Conservation (phyloP, 2,329 filamentous ascomycete species). For the Microdochium trichocladiopsis region DNA sequence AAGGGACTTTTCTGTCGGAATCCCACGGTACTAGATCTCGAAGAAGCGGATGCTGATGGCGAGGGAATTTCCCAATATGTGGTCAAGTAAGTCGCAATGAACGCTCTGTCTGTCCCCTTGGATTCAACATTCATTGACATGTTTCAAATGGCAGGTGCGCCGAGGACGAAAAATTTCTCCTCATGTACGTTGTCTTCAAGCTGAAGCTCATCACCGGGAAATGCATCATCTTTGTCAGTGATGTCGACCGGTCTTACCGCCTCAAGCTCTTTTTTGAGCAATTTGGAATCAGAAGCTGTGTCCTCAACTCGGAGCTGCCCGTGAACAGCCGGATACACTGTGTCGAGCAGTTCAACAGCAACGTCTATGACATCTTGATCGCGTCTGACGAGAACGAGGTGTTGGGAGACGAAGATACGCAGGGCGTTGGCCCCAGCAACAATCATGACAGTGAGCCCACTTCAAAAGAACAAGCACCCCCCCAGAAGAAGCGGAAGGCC, state of each 20-base stretch:
- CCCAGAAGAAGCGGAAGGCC: conserved; percentile 55
- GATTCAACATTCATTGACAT: conserved; percentile 5
- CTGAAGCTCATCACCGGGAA: conserved; percentile 91
- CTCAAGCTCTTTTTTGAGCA: conserved; percentile 95
- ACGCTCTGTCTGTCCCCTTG: neutral
- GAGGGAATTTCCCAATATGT: conserved; percentile 80
- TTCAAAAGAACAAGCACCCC: conserved; percentile 9
- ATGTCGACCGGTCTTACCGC: conserved; percentile 60
- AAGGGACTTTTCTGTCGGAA: conserved; percentile 80
- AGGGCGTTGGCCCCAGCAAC: conserved; percentile 3
- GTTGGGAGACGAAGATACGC: conserved; percentile 54
- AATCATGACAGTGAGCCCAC: conserved; percentile 23
- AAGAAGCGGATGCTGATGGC: conserved; percentile 72
- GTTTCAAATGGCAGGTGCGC: conserved; percentile 50
- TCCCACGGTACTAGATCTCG: conserved; percentile 73
- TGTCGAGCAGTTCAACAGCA: conserved; percentile 94
- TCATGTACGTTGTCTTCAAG: conserved; percentile 93
- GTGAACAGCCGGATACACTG: conserved; percentile 91
- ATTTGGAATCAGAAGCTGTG: conserved; percentile 88
- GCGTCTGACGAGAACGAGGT: conserved; percentile 89
- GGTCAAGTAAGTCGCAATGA: conserved; percentile 52
- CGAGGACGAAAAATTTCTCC: conserved; percentile 95
- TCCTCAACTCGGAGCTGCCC: conserved; percentile 89
- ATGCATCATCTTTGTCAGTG: conserved; percentile 67
- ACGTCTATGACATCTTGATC: conserved; percentile 96